Evolutionary conservation across 2,329 filamentous ascomycete species (phyloP), one percentile per base, ranked within the genome.

Genomic region (Rosellinia necatrix): DNA sequence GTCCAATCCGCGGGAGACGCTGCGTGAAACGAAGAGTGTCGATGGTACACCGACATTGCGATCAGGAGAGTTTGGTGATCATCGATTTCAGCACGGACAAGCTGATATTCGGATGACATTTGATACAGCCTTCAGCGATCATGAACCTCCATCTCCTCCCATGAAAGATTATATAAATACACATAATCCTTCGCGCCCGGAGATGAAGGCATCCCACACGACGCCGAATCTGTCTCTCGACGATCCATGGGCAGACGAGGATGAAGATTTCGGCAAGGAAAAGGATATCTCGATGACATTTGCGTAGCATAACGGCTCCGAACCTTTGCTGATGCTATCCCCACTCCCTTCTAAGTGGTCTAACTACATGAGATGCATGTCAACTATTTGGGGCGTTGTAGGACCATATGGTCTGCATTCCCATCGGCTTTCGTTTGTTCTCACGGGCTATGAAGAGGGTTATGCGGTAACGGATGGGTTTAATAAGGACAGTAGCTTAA

Each of bases 201-300:
- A 75, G 59, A 68, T 77, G 19, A 76, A 71, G 65, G 72, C 76
- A 12, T 70, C 78, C 6, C 74, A 77, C 40, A 82, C 81, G 19
- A 67, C 81, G 60, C 83, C 83, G 0, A 77, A 76, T 43, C 72
- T 84, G 49, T 67, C 76, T 21, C 66, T 82, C 25, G 65, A 76
- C 58, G 75, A 93, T 80, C 82, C 89, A 1, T 93, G 90, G 90
- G 86, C 82, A 3, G 88, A 83, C 41, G 87, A 90, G 40, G 83
- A 87, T 25, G 73, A 75, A 22, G 82, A 89, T 49, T 89, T 89
- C 75, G 86, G 85, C 15, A 81, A 83, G 66, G 88, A 91, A 71
- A 84, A 85, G 69, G 88, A 91, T 72, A 89, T 93, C 61, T 81
- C 83, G 27, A 89, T 93, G 88, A 91, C 88, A 60, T 93, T 93